These are phyloP conservation scores for Diaporthe sp. DNA, from an alignment of 2,329 filamentous ascomycete genomes.

Conservation along the genomic window DNA sequence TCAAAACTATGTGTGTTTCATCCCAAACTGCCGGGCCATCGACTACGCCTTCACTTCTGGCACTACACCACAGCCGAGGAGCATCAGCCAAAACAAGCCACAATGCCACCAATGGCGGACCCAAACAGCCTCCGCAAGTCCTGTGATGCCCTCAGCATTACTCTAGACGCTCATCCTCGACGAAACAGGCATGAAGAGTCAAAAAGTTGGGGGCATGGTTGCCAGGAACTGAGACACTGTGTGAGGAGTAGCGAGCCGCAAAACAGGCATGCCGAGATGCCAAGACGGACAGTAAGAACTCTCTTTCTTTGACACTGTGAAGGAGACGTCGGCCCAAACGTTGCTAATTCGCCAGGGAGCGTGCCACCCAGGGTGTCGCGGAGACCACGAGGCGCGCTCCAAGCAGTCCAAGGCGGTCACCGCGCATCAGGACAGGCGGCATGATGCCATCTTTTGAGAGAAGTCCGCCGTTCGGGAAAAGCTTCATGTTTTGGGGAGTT, in stretches of 20 bases:
- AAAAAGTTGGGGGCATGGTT: neutral
- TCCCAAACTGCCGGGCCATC: neutral
- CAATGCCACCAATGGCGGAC: neutral
- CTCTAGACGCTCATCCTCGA: neutral
- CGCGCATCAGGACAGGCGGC: no score
- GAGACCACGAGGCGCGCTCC: no score
- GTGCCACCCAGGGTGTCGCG: no score
- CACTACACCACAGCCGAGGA: no score
- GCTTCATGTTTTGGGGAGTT: no score
- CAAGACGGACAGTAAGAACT: neutral
- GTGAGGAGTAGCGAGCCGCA: neutral
- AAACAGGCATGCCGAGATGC: neutral
- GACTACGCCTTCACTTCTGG: no score
- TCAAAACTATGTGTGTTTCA: no score
- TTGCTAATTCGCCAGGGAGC: no score
- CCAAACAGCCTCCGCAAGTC: neutral
- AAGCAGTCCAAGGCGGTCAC: no score
- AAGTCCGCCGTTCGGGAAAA: no score
- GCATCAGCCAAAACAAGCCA: neutral
- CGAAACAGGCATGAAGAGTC: neutral
- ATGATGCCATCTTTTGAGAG: no score
- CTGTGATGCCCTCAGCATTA: neutral
- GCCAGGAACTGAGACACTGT: neutral
- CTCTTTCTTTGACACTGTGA: neutral
- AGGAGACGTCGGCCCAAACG: no score